Evolutionary conservation across 169 alveolate genomes (phyloP), one percentile per base, ranked within the genome.

Genomic region (Plasmodium vivax): DNA sequence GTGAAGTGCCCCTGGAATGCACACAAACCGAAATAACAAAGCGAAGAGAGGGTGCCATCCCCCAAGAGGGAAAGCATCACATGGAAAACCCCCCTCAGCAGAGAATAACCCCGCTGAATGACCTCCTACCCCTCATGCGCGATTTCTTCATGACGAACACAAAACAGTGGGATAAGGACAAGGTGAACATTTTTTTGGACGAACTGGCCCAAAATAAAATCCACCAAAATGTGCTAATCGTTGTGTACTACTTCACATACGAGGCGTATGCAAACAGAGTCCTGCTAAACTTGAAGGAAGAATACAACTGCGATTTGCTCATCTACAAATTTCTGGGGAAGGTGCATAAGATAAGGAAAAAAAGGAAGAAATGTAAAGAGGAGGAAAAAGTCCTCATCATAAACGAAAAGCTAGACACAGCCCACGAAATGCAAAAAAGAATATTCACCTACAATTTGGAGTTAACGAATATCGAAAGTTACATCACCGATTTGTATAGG

Each of bases 331-430:
- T 85, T 23, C 43, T 85, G 56, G 51, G 36, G 19, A 73, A 85
- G 16, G 45, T 85, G 10, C 19, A 85, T 85, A 54, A 51, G 32
- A 85, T 85, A 73, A 72, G 84, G 43, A 85, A 85, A 51, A 75
- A 85, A 32, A 73, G 93, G 30, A 85, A 85, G 36, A 85, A 32
- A 85, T 72, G 54, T 85, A 85, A 85, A 85, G 93, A 85, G 16
- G 19, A 85, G 56, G 93, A 85, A 73, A 85, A 74, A 74, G 54
- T 85, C 12, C 23, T 73, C 32, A 85, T 85, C 16, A 85, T 73
- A 73, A 51, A 85, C 16, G 93, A 85, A 85, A 73, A 85, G 36
- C 51, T 85, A 72, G 93, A 85, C 47, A 27, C 74, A 72, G 93
- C 93, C 19, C 51, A 85, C 74, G 43, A 73, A 27, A 85, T 85